These are phyloP conservation scores for Termitomyces sp. DNA, from an alignment of 768 basidiomycete genomes.

Conservation along the genomic window DNA sequence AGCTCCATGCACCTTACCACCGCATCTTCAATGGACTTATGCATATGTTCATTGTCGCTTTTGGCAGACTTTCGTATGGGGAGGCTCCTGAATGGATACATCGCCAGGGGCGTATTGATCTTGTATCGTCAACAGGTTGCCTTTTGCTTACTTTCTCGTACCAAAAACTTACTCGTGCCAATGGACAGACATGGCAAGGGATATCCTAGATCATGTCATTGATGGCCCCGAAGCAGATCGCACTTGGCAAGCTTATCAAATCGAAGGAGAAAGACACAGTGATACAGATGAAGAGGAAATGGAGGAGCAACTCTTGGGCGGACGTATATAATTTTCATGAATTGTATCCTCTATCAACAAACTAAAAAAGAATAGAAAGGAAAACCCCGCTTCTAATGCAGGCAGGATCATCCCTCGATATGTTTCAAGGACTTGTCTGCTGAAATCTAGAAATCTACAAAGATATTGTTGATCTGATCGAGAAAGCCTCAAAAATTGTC, in stretches of 20 bases:
- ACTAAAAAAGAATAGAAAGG: neutral
- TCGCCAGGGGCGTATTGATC: constrained; percentile 27
- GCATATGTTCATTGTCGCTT: constrained; percentile 70
- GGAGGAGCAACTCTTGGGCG: constrained; percentile 42
- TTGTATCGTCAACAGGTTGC: constrained; percentile 46
- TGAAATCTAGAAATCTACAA: neutral
- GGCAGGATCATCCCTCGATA: neutral
- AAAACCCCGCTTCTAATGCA: neutral
- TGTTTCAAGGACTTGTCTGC: constrained; percentile 10
- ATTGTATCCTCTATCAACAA: neutral
- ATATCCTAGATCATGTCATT: constrained; percentile 60
- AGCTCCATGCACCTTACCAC: constrained; percentile 48
- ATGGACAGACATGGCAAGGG: constrained; percentile 47
- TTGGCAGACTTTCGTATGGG: constrained; percentile 71
- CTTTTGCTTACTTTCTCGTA: neutral
- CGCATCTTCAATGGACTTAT: constrained; percentile 56
- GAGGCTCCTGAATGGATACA: constrained; percentile 59
- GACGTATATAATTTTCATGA: neutral
- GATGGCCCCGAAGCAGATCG: constrained; percentile 68
- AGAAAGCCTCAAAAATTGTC: no score
- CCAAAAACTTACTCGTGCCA: neutral
- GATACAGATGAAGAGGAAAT: constrained; percentile 54
- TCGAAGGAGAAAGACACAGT: constrained; percentile 33
- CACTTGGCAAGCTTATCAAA: constrained; percentile 57
- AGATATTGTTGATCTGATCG: neutral